Evolutionary conservation across 306 rosid species (phyloP).

Genomic region (Hippophae rhamnoides): DNA sequence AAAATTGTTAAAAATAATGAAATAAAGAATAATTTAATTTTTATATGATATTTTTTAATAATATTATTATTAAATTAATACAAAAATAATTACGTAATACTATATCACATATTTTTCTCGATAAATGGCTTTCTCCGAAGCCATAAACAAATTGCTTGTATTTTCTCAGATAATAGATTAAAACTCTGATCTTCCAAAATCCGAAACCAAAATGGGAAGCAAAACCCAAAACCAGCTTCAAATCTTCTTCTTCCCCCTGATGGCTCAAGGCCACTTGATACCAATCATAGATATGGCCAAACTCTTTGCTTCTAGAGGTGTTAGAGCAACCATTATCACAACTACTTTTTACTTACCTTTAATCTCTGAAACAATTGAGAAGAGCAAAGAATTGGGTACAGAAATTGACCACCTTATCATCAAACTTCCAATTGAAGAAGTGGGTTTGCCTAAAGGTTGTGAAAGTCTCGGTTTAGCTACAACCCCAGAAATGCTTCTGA

Average conservation of each 20-base stretch:
- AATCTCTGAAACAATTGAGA: conserved; percentile 1
- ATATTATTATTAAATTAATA: too few relatives aligned
- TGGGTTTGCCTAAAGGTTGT: conserved; percentile 29
- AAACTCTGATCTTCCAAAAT: too few relatives aligned
- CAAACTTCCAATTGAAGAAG: conserved; percentile 1
- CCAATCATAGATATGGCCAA: conserved; percentile 18
- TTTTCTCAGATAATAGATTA: too few relatives aligned
- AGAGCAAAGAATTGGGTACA: background rate
- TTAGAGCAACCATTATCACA: conserved; percentile 16
- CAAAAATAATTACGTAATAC: too few relatives aligned
- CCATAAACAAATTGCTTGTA: too few relatives aligned
- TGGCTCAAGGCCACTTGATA: conserved; percentile 21
- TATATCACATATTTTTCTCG: too few relatives aligned
- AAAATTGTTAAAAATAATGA: too few relatives aligned
- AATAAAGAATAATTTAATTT: too few relatives aligned
- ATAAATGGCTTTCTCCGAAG: too few relatives aligned
- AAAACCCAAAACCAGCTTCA: background rate
- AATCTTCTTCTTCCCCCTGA: conserved; percentile 24
- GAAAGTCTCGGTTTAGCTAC: conserved; percentile 11
- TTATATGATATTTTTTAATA: too few relatives aligned
- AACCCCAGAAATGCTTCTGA: background rate
- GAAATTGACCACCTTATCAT: conserved; percentile 1
- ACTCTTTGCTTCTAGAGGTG: conserved; percentile 7
- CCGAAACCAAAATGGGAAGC: too few relatives aligned
- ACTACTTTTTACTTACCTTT: conserved; percentile 1